These are phyloP conservation scores for Lepidium sativum DNA, from an alignment of 345 rosid species.

Conservation along the genomic window DNA sequence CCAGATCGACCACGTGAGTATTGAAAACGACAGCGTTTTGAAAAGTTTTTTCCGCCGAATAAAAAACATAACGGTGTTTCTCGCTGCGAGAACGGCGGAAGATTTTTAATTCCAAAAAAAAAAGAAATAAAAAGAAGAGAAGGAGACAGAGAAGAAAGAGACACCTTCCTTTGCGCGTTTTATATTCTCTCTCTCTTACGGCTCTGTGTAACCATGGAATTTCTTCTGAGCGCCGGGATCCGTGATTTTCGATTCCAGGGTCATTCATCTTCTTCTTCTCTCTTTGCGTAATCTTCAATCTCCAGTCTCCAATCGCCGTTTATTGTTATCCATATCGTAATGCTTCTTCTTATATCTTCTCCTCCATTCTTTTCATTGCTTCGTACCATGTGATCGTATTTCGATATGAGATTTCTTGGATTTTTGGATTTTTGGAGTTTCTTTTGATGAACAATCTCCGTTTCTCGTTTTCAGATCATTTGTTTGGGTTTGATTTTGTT, in stretches of 20 bases:
- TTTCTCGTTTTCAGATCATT: background rate
- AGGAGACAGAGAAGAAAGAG: constrained; percentile 21
- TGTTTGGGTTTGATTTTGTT: background rate
- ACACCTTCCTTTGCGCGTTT: constrained; percentile 41
- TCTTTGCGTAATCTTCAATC: constrained; percentile 19
- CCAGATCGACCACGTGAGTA: constrained; percentile 29
- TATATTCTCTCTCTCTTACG: constrained; percentile 8
- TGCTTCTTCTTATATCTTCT: background rate
- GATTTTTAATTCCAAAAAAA: background rate
- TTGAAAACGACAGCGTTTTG: constrained; percentile 7
- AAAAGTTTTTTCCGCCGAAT: background rate
- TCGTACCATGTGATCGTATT: constrained; percentile 26
- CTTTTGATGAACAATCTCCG: background rate
- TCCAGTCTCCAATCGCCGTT: constrained; percentile 2
- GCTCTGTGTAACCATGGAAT: constrained; percentile 30
- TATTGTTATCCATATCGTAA: constrained; percentile 20
- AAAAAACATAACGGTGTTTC: constrained; percentile 15
- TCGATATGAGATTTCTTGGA: background rate
- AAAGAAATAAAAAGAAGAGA: background rate
- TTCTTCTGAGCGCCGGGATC: constrained; percentile 47
- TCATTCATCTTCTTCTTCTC: constrained; percentile 13
- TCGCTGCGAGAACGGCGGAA: constrained; percentile 22
- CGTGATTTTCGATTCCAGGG: constrained; percentile 41
- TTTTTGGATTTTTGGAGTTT: background rate
- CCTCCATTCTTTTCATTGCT: background rate